Evolutionary conservation across 306 rosid species (phyloP).

Genomic region (Quercus dentata): DNA sequence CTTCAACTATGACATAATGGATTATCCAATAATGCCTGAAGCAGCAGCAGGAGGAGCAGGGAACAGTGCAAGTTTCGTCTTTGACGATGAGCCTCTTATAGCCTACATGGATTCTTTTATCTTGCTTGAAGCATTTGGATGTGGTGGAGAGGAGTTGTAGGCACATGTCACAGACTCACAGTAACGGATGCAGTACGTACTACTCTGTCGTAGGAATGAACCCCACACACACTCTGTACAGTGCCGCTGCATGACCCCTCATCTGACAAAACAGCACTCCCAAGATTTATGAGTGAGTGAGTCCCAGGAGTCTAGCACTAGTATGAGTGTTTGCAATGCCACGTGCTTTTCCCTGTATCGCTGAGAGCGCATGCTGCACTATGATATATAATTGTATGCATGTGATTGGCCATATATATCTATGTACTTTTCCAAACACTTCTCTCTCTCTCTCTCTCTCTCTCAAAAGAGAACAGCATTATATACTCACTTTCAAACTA

Average conservation of each 20-base stretch:
- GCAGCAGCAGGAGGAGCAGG: background rate
- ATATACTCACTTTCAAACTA: no score
- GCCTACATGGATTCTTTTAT: conserved; percentile 30
- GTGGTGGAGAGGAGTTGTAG: conserved; percentile 7
- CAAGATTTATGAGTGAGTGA: background rate
- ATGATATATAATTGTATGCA: background rate
- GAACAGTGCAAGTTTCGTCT: conserved; percentile 14
- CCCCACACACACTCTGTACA: background rate
- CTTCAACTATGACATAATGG: conserved; percentile 21
- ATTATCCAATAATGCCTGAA: conserved; percentile 14
- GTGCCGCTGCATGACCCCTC: background rate
- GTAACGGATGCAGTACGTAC: background rate
- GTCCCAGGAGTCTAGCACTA: background rate
- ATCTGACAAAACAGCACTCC: background rate
- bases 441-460: background rate
- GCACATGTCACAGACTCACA: background rate
- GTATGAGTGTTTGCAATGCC: background rate
- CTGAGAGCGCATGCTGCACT: background rate
- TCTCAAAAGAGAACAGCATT: background rate
- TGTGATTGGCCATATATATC: background rate
- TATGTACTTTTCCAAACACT: background rate
- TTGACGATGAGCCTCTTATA: conserved; percentile 40
- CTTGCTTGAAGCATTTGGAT: conserved; percentile 41
- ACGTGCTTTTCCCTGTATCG: background rate
- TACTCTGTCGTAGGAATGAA: background rate